A percentile compares a stretch with the other conserved stretches of the same genome.
Evolutionary conservation across 352 stramenopile species (phyloP).

Genomic region (Blastocystis sp.): DNA sequence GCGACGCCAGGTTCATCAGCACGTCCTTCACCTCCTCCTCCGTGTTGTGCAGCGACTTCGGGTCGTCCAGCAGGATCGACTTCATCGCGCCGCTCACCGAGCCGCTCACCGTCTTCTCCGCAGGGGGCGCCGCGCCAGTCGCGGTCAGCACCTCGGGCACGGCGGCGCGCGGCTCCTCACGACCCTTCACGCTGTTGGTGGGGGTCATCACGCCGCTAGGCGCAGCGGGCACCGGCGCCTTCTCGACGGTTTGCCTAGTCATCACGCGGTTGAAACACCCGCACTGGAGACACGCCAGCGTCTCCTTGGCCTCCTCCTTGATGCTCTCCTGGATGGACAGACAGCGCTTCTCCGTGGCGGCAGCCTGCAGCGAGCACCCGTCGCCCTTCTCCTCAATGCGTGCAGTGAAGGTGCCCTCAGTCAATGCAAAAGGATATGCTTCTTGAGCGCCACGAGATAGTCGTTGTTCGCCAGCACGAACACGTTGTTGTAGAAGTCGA

Average conservation of each 20-base stretch:
- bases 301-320: conserved; percentile 46
- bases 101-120: neutral
- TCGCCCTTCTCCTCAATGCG: neutral
- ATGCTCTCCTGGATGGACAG: conserved; percentile 48
- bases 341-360: neutral
- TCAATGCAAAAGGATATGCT: conserved; percentile 28
- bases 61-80: neutral
- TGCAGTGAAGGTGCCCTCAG: conserved; percentile 22
- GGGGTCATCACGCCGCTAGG: too few relatives aligned
- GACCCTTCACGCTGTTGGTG: too few relatives aligned
- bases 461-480: conserved; percentile 53
- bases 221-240: neutral
- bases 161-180: neutral
- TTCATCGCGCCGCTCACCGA: neutral
- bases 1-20: neutral
- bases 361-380: neutral
- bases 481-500: conserved; percentile 52
- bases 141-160: neutral
- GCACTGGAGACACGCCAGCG: neutral
- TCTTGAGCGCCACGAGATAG: conserved; percentile 20
- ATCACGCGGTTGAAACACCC: neutral
- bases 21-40: conserved; percentile 51
- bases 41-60: conserved; percentile 25
- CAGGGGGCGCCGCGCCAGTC: neutral
- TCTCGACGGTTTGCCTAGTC: neutral